Base-by-base conservation (phyloP, 192 early-diverging fungal genomes). In the Spizellomyces punctatus region DNA sequence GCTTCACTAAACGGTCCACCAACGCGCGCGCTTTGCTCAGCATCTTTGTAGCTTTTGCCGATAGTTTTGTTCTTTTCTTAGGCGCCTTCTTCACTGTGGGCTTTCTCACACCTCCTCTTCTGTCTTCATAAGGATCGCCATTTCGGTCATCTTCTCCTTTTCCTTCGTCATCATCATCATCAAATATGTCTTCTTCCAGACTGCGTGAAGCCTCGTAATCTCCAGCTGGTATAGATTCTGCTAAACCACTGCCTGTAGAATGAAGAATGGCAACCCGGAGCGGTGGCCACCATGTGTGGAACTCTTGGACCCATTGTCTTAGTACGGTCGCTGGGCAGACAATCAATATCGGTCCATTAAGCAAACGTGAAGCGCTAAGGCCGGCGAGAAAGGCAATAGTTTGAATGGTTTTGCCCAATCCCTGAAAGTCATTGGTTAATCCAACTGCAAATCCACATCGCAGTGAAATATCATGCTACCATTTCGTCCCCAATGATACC, bases 401-500 rank as follows among this genome's bases (percentile, higher is more conserved):
- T 72, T 98, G 96, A 44, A 97, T 88, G 0, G 96, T 98, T 67
- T 98, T 98, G 9, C 96, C 96, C 2, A 96, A 76, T 2, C 94
- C 95, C 89, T 90, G 64, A 63, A 72, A n/a, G 9, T 7, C 4
- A 66, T 47, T 64, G 78, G n/a, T 54, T 19, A 54, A 4, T 0
- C 4, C 0, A 54, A 54, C 50, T 54, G 12, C 27, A 36, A 36
- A 36, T 36, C 27, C 3, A 0, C 0, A 36, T 3, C 27, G 27
- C 0, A 36, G 27, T 0, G 27, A 36, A 36, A 36, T 36, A 36
- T 36, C 27, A 36, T 12, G 14, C 50, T 54, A 88, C 89, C 95
- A 98, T 96, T 75, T 96, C 94, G 78, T 97, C 95, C 22, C 94
- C 95, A 22, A 97, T 80, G 22, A 98, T 91, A 0, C 96, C 96